Conservation (phyloP, 2,329 filamentous ascomycete species). For the Penicillium sp. region DNA sequence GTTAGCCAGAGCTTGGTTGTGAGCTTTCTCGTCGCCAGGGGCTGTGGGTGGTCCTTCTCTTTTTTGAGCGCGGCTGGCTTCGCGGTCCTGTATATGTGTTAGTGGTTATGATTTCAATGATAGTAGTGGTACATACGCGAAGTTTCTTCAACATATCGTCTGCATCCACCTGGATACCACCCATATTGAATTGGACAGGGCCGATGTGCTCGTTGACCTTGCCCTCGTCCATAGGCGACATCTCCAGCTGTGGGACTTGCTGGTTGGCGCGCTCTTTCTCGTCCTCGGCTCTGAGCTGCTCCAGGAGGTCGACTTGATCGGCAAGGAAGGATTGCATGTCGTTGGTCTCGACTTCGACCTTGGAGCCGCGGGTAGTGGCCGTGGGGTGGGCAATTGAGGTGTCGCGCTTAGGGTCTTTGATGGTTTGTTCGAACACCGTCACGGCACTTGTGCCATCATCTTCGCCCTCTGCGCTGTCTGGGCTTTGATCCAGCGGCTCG, state of each 20-base stretch:
- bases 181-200: constrained; percentile 96
- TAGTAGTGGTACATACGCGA: constrained; percentile 57
- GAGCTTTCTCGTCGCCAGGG: constrained; percentile 49
- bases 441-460: constrained; percentile 60
- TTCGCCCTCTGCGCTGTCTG: constrained; percentile 26
- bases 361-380: constrained; percentile 40
- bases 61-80: constrained; percentile 40
- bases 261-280: constrained; percentile 42
- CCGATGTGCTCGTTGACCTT: constrained; percentile 77
- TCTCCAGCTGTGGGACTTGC: constrained; percentile 35
- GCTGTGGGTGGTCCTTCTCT: constrained; percentile 32
- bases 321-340: constrained; percentile 76
- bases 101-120: constrained; percentile 1
- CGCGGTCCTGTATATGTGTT: constrained; percentile 39
- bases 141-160: constrained; percentile 87
- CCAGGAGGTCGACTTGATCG: constrained; percentile 72
- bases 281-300: constrained; percentile 60
- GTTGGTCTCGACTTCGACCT: constrained; percentile 62
- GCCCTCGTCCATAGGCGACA: constrained; percentile 38
- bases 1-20: constrained; percentile 59
- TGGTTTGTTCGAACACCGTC: constrained; percentile 72
- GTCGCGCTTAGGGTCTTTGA: constrained; percentile 69
- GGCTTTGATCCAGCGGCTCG: constrained; percentile 26
- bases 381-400: constrained; percentile 55
- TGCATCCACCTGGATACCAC: constrained; percentile 91